Evolutionary conservation across 2,329 filamentous ascomycete genomes (phyloP).

Genomic region (Monosporascus cannonballus): DNA sequence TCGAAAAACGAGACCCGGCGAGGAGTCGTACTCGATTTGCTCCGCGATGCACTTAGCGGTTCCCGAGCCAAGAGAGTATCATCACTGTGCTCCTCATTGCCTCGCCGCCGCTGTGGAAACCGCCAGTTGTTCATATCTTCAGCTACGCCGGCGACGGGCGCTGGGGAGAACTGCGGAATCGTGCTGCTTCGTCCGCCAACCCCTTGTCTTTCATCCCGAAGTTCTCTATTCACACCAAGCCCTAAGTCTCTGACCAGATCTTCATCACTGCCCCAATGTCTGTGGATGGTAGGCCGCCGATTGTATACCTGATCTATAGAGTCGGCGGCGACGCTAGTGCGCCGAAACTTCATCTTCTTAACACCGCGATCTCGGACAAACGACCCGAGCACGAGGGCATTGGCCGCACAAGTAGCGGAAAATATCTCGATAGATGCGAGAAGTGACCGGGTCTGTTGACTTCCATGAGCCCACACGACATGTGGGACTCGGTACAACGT

Average conservation of each 20-base stretch:
- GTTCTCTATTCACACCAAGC: conserved; percentile 53
- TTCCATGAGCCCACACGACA: conserved; percentile 63
- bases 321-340: conserved; percentile 52
- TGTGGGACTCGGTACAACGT: conserved; percentile 77
- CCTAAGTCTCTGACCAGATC: conserved; percentile 80
- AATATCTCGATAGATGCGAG: conserved; percentile 87
- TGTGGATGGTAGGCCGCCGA: conserved; percentile 46
- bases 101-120: conserved; percentile 35
- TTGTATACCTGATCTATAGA: conserved; percentile 50
- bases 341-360: conserved; percentile 81
- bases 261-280: conserved; percentile 83
- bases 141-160: conserved; percentile 27
- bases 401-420: conserved; percentile 80
- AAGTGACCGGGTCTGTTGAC: conserved; percentile 82
- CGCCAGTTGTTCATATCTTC: conserved; percentile 41
- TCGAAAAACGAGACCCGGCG: conserved; percentile 76
- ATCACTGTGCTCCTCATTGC: conserved; percentile 36
- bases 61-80: conserved; percentile 35
- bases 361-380: conserved; percentile 86
- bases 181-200: conserved; percentile 12
- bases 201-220: conserved; percentile 32
- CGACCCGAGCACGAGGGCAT: conserved; percentile 83
- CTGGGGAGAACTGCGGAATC: conserved; percentile 27
- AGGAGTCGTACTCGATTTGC: conserved; percentile 38
- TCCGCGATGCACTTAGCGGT: conserved; percentile 29